Base-by-base conservation (phyloP, 352 stramenopile genomes). In the Phytopythium litorale region DNA sequence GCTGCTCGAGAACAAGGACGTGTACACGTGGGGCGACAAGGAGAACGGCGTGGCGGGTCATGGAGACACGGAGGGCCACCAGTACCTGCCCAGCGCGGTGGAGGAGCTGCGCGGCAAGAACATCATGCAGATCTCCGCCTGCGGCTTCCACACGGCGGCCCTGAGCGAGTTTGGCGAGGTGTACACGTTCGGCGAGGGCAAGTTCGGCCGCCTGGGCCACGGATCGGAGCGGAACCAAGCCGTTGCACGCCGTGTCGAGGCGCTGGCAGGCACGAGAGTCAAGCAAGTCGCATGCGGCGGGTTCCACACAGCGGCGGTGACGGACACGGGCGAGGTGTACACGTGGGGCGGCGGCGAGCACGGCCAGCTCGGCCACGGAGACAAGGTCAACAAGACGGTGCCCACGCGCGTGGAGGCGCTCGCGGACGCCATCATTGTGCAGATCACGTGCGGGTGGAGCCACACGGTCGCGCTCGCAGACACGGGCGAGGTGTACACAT, bases 401-500 rank as follows among this genome's bases (percentile, higher is more conserved):
- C 94, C 95, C 18, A 98, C 95, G 16, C 70, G 96, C 23, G 90
- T 99, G 1, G 81, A 97, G 54, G 93, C 79, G 28, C 68, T 98
- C 5, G 86, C 86, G 52, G 84, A 92, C 50, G 84, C 96, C 48
- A 75, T 97, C 42, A 76, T 98, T 18, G 80, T 97, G 32, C 91
- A 98, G 77, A 97, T 99, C 68, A 98, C 94, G 11, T 99, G 96
- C 65, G 94, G 94, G 15, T 98, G 96, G 93, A 98, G 89, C 70
- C 96, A 99, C 81, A 98, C 91, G 7, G 96, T 98, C 4, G 94
- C 94, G 4, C 79, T 98, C 7, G 98, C 94, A 0, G 87, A 96
- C 57, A 89, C 84, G 9, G 96, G 96, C 30, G 83, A 96, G 60
- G 89, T 98, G 9, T 98, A 89, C 71, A 98, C 92, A 35, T 98